Percentiles rank a stretch among this genome's conserved stretches.
phyloP scores from a whole-genome alignment of 495 filamentous ascomycete species.

The Pyronema omphalodes region DNA sequence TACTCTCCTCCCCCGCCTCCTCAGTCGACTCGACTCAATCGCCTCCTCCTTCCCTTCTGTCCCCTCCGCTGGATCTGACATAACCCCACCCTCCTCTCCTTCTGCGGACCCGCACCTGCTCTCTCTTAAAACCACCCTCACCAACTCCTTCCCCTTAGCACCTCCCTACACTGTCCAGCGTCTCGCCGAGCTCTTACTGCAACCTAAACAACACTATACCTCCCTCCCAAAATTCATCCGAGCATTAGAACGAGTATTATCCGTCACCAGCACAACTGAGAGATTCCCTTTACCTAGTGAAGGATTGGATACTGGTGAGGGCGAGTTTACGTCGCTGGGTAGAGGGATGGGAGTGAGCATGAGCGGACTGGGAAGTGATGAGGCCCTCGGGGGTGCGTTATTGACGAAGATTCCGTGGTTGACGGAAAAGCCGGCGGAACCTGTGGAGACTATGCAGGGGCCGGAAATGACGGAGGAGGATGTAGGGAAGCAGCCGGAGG shows the following conservation, averaged over 20 bases:
- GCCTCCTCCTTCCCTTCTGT: no score
- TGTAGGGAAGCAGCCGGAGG: constrained; percentile 51
- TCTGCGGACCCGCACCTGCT: not conserved
- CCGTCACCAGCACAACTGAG: constrained; percentile 65
- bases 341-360: not conserved
- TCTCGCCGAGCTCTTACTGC: constrained; percentile 72
- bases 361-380: constrained; percentile 51
- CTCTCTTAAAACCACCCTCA: constrained; percentile 50
- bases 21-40: constrained; percentile 17
- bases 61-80: not conserved
- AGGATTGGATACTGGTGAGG: no score
- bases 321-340: not conserved
- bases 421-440: constrained; percentile 25
- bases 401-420: constrained; percentile 92
- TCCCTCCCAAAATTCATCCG: constrained; percentile 69
- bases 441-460: constrained; percentile 51
- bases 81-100: not conserved
- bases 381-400: constrained; percentile 75
- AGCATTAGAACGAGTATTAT: constrained; percentile 78
- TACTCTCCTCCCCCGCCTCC: constrained; percentile 15
- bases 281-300: constrained; percentile 58
- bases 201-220: constrained; percentile 58
- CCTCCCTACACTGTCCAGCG: constrained; percentile 90
- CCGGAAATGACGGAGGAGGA: constrained; percentile 71
- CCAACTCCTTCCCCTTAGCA: constrained; percentile 44